Percentiles rank a stretch among this genome's conserved stretches.
These are phyloP conservation scores for Nepenthes mirabilis DNA, from an alignment of 148 eudicot species.

Conservation along the genomic window DNA sequence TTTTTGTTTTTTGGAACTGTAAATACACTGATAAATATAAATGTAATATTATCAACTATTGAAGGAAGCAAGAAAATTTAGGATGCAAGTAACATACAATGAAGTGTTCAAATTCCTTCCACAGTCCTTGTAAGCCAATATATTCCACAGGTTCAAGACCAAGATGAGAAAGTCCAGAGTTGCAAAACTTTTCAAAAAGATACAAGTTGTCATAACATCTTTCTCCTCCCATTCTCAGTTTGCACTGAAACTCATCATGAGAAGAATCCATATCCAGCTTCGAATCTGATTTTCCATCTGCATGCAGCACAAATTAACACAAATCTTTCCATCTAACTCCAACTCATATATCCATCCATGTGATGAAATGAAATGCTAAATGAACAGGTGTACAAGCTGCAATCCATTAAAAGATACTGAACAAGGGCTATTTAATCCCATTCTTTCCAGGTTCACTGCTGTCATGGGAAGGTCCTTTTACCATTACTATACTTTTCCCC, in stretches of 20 bases:
- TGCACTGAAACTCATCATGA: conserved; percentile 10
- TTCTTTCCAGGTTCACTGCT: too few relatives aligned
- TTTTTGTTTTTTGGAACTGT: too few relatives aligned
- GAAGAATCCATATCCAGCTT: conserved; percentile 7
- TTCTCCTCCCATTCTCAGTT: conserved; percentile 11
- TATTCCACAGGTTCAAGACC: conserved; percentile 34
- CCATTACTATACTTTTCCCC: too few relatives aligned
- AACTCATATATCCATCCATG: too few relatives aligned
- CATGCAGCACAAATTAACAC: too few relatives aligned
- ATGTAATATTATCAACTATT: not conserved
- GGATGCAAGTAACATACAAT: conserved; percentile 39
- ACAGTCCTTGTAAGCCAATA: conserved; percentile 41
- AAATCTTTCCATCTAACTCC: too few relatives aligned
- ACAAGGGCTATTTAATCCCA: conserved; percentile 8
- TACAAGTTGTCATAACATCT: conserved; percentile 26
- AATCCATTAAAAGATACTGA: too few relatives aligned
- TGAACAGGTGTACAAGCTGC: too few relatives aligned
- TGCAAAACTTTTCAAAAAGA: conserved; percentile 52
- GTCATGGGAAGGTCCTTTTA: too few relatives aligned
- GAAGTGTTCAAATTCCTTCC: conserved; percentile 55
- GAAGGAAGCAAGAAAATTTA: not conserved
- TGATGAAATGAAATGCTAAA: too few relatives aligned
- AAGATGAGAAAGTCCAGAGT: conserved; percentile 47
- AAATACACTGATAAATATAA: not conserved
- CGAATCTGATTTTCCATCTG: not conserved